These are phyloP conservation scores for Lichina pygmaea DNA, from an alignment of 495 filamentous ascomycete species.

Conservation along the genomic window DNA sequence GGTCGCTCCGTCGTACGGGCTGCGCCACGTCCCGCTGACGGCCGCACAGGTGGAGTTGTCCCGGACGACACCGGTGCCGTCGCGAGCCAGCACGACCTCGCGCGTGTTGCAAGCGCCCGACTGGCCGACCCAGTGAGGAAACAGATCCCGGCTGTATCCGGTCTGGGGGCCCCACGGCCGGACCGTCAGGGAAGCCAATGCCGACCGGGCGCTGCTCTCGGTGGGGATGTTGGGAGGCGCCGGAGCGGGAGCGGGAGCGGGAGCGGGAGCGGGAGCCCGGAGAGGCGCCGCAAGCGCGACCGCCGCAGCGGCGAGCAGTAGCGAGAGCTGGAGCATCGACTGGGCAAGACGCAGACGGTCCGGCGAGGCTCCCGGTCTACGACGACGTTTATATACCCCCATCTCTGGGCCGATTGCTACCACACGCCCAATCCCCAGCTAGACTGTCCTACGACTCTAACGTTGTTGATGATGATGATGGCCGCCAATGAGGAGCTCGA, in stretches of 20 bases:
- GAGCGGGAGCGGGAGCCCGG: neutral
- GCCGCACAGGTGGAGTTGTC: conserved; percentile 22
- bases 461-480: too few species aligned
- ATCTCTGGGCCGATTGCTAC: too few species aligned
- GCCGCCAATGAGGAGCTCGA: too few species aligned
- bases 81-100: conserved; percentile 40
- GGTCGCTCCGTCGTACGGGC: conserved; percentile 38
- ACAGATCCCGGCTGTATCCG: neutral
- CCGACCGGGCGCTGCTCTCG: neutral
- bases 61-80: conserved; percentile 27
- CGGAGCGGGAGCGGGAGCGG: neutral
- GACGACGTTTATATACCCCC: too few species aligned
- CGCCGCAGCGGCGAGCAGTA: too few species aligned
- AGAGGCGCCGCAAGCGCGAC: too few species aligned
- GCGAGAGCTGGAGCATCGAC: too few species aligned
- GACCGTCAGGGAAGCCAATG: neutral
- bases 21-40: conserved; percentile 32
- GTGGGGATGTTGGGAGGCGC: neutral
- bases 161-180: neutral
- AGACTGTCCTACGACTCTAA: too few species aligned
- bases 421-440: too few species aligned
- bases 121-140: neutral
- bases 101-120: conserved; percentile 32
- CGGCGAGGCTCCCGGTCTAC: too few species aligned
- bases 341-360: too few species aligned